Base-by-base conservation (phyloP, 2,329 filamentous ascomycete species). In the Endocalyx cinctus region DNA sequence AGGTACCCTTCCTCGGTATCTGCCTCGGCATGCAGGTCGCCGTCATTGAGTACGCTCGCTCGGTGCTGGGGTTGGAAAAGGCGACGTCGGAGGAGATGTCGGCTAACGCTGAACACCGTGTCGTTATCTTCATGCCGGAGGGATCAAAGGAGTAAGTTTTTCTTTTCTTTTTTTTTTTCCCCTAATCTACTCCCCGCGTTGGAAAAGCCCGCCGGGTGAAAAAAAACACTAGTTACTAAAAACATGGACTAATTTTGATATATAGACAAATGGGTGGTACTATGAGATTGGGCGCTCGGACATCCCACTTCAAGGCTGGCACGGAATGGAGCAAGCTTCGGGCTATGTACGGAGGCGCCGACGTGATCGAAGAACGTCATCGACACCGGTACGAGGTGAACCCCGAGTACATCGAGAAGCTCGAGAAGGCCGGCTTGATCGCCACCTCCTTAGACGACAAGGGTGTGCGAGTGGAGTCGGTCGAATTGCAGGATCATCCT, bases 111-210 rank as follows among this genome's bases (percentile, higher is more conserved):
- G 66, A 78, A 29, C 70, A 88, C 53, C 78, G 76, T 17, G 76
- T 86, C 17, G 79, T 98, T 46, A 76, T 97, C 47, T 90, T 84
- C 64, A 98, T 97, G 92, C 90, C 90, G 2, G 90, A 96, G 51
- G 59, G 61, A 41, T 57, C 55, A 16, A 30, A 39, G n/a, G 32
- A 80, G 55, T n/a, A n/a, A n/a, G n/a, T n/a, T n/a, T n/a, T n/a
- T n/a, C n/a, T n/a, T n/a, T n/a, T n/a, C n/a, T n/a, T n/a, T n/a
- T n/a, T n/a, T n/a, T n/a, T n/a, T n/a, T n/a, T n/a, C n/a, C n/a
- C n/a, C n/a, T n/a, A n/a, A n/a, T n/a, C n/a, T n/a, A n/a, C n/a
- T n/a, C n/a, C n/a, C n/a, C n/a, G n/a, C n/a, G n/a, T n/a, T n/a
- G n/a, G n/a, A n/a, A n/a, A n/a, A n/a, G n/a, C n/a, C n/a, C n/a